These are phyloP conservation scores for Monosporozyma aquatica DNA, from an alignment of 805 yeast species.

Conservation along the genomic window DNA sequence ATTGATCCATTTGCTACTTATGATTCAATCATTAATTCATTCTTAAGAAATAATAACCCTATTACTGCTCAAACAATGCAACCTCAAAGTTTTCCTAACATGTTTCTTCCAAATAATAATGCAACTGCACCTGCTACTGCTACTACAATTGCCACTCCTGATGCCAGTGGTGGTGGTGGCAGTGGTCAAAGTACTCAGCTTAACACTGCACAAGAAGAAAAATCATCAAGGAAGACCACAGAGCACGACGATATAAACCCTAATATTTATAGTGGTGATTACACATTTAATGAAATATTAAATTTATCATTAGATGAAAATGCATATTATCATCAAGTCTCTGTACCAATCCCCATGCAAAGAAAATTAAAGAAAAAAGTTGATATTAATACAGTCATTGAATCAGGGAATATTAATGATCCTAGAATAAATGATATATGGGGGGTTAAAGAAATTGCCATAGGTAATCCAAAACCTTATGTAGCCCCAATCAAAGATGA, in stretches of 20 bases:
- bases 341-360: slow-evolving; percentile 22
- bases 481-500: too few species aligned
- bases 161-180: background rate
- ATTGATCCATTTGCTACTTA: slow-evolving; percentile 22
- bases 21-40: slow-evolving; percentile 10
- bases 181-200: background rate
- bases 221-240: background rate
- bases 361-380: slow-evolving; percentile 10
- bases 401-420: background rate
- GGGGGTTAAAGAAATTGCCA: slow-evolving; percentile 4
- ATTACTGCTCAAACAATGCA: too few species aligned
- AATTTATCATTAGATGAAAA: slow-evolving; percentile 18
- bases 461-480: slow-evolving; percentile 2
- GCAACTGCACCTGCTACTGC: background rate
- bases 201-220: too few species aligned
- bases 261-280: slow-evolving; percentile 15
- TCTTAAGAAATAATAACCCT: background rate
- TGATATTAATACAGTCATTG: slow-evolving; percentile 4
- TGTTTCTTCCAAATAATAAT: too few species aligned
- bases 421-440: slow-evolving; percentile 1
- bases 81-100: too few species aligned
- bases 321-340: slow-evolving; percentile 21
- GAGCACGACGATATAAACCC: slow-evolving; percentile 8
- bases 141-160: background rate
- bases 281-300: slow-evolving; percentile 22